Evolutionary conservation across 2,329 filamentous ascomycete species (phyloP), one percentile per base, ranked within the genome.

Genomic region (Phyllosticta capitalensis): DNA sequence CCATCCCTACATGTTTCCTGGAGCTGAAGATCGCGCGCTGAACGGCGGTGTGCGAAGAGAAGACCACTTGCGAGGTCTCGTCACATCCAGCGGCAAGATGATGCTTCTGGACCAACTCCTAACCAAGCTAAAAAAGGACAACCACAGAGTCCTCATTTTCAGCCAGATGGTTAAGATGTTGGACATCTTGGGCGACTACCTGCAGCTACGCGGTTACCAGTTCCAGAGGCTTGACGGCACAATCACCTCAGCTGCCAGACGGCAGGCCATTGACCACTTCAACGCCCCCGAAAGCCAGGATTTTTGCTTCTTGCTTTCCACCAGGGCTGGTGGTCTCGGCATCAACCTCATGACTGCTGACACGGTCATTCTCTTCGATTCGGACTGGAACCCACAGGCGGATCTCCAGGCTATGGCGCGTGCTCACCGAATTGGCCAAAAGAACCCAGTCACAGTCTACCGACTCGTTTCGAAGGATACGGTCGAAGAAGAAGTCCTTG

Each of bases 81-180:
- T 99, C 68, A 92, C 92, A 3, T 96, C 91, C 70, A 99, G 94
- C 75, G 95, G 95, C 66, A 99, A 99, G 77, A 96, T 99, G 94
- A 97, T 97, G 91, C 81, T 99, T 54, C 83, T 99, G 7, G 94
- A 99, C 67, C 90, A 92, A 70, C 84, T 99, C n/a, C 81, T 99
- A 10, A 88, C 88, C 5, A 99, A 99, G 75, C 77, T 99, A 65
- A 96, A 88, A 72, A 89, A 87, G 65, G 94, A 99, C 68, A 90
- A 90, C 54, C 94, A 99, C 74, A 89, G 94, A 58, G 95, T 99
- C 12, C 78, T 99, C 63, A 97, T 99, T 64, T 99, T 99, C 79
- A 97, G 92, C 72, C 94, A 99, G 71, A 99, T 99, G 94, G 95
- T 99, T 38, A 95, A 90, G 71, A 97, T 99, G 89, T 82, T 99